Percentiles rank a stretch among this genome's conserved stretches.
Evolutionary conservation across 2,329 filamentous ascomycete genomes (phyloP).

Genomic region (Periconia sp.): DNA sequence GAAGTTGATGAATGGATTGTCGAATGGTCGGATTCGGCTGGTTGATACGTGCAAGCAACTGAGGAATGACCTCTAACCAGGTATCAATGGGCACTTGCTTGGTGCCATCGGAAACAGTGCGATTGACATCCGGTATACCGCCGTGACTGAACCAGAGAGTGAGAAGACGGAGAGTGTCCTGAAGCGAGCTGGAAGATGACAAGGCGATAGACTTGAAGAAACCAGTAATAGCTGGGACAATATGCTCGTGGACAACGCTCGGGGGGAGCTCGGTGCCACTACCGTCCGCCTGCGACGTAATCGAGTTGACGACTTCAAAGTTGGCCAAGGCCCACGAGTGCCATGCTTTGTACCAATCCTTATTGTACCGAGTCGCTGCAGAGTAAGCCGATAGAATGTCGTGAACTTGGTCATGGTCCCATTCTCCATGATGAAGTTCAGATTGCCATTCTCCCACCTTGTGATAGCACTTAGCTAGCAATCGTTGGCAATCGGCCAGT

Average conservation of each 20-base stretch:
- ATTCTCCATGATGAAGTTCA: constrained; percentile 81
- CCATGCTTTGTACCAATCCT: constrained; percentile 98
- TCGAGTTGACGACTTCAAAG: constrained; percentile 92
- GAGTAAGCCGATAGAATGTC: constrained; percentile 92
- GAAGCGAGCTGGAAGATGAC: constrained; percentile 88
- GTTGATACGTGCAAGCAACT: constrained; percentile 96
- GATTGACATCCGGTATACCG: constrained; percentile 84
- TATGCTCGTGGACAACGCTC: constrained; percentile 78
- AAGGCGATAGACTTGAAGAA: constrained; percentile 98
- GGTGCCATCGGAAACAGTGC: constrained; percentile 88
- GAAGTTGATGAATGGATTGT: constrained; percentile 86
- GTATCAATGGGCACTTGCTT: constrained; percentile 93
- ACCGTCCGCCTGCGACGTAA: constrained; percentile 70
- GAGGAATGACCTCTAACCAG: constrained; percentile 97
- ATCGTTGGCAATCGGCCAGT: constrained; percentile 64
- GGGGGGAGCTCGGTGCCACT: constrained; percentile 65
- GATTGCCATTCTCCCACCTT: constrained; percentile 97
- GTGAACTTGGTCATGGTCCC: constrained; percentile 83
- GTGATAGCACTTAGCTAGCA: constrained; percentile 94
- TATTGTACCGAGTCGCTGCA: constrained; percentile 91
- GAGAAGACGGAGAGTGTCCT: constrained; percentile 90
- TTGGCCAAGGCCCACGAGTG: constrained; percentile 98
- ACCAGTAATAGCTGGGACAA: constrained; percentile 90
- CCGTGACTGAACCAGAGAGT: constrained; percentile 98
- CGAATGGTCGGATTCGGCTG: constrained; percentile 90